phyloP scores from a whole-genome alignment of 108 stramenopile genomes.

The Cylindrotheca fusiformis region DNA sequence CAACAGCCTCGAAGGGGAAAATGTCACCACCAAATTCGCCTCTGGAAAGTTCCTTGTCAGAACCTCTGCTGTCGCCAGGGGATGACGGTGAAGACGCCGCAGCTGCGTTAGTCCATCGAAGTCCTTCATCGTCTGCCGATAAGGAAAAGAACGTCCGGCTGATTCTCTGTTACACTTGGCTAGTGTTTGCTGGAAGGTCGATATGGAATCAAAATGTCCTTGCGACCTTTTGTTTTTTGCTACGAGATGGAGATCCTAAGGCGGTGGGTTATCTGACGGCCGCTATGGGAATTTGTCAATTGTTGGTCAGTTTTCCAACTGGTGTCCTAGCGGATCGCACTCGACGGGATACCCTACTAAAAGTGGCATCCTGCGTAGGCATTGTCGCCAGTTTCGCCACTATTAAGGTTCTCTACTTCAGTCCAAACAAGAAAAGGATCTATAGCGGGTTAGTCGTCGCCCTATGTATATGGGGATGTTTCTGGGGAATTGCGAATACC shows the following conservation, averaged over 20 bases:
- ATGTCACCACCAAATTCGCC: too few relatives aligned
- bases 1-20: too few relatives aligned
- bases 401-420: constrained; percentile 2
- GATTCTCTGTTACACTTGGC: constrained; percentile 27
- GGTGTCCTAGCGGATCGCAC: constrained; percentile 46
- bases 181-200: constrained; percentile 41
- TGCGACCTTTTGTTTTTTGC: constrained; percentile 40
- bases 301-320: constrained; percentile 37
- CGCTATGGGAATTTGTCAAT: constrained; percentile 48
- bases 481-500: constrained; percentile 52
- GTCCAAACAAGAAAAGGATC: background rate
- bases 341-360: constrained; percentile 39
- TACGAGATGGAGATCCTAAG: constrained; percentile 27
- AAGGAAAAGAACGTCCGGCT: background rate
- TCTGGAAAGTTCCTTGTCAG: too few relatives aligned
- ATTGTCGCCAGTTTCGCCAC: constrained; percentile 20
- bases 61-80: too few relatives aligned
- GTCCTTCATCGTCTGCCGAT: too few relatives aligned
- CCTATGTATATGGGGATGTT: constrained; percentile 38
- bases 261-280: constrained; percentile 49
- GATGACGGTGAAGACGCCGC: too few relatives aligned
- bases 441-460: constrained; percentile 26
- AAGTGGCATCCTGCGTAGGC: constrained; percentile 31
- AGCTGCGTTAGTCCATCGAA: too few relatives aligned
- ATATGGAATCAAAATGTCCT: constrained; percentile 56